Percentiles rank a stretch among this genome's conserved stretches.
These are phyloP conservation scores for Aspergillus diversus DNA, from an alignment of 495 filamentous ascomycete species.

Conservation along the genomic window DNA sequence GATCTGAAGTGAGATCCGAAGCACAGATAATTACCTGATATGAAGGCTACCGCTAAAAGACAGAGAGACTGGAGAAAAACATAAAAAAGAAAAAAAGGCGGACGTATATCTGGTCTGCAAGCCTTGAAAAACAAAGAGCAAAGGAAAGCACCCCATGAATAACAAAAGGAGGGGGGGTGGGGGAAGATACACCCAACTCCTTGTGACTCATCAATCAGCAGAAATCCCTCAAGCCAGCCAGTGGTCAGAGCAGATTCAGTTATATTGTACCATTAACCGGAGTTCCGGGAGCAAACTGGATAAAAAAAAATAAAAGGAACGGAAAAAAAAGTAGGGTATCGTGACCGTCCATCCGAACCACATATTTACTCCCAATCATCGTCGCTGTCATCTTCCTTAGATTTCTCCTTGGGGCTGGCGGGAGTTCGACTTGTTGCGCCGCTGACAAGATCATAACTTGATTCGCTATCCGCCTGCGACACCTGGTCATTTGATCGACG, in stretches of 20 bases:
- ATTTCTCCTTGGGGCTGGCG: slow-evolving; percentile 72
- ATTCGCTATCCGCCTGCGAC: slow-evolving; percentile 83
- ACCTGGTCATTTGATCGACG: slow-evolving; percentile 86
- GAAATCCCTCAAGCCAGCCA: slow-evolving; percentile 25
- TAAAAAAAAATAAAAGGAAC: neutral
- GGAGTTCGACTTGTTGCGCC: slow-evolving; percentile 79
- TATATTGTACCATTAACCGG: neutral
- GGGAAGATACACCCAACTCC: slow-evolving; percentile 20
- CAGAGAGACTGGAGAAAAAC: slow-evolving; percentile 6
- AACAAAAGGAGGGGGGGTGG: neutral
- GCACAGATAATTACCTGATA: slow-evolving; percentile 8
- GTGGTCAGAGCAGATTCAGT: slow-evolving; percentile 16
- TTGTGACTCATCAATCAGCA: slow-evolving; percentile 7
- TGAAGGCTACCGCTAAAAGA: slow-evolving; percentile 17
- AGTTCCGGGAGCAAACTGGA: neutral
- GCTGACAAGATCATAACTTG: slow-evolving; percentile 91
- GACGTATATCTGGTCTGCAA: neutral
- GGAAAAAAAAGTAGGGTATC: neutral
- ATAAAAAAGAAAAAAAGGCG: slow-evolving; percentile 1
- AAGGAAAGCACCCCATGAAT: no score
- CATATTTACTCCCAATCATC: slow-evolving; percentile 80
- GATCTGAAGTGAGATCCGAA: neutral
- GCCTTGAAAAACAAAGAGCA: slow-evolving; percentile 3
- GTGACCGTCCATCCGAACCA: neutral
- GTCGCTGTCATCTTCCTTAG: slow-evolving; percentile 62